Base-by-base conservation (phyloP, 768 basidiomycete species). In the Lentinula aciculospora region DNA sequence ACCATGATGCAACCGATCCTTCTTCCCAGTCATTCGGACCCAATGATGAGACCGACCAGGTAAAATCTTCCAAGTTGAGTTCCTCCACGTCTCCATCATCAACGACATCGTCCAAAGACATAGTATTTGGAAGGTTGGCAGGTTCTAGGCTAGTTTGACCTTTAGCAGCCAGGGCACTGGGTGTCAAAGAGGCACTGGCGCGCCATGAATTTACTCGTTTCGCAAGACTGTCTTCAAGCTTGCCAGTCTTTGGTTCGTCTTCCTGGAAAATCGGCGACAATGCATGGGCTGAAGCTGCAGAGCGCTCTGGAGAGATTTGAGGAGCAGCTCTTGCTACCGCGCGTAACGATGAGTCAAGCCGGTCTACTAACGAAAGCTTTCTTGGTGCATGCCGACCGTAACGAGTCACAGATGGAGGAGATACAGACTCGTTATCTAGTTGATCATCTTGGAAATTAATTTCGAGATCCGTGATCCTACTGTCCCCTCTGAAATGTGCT, bases 321-420 rank as follows among this genome's bases (percentile, higher is more conserved):
- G 68, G 68, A 21, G 63, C 61, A 32, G 61, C 56, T 60, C 60
- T 68, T 62, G 64, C 71, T 21, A 74, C 74, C n/a, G 65, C 69
- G 56, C 66, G 77, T 65, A 66, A 61, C 5, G 78, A 76, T 3
- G 69, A 58, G 54, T 88, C 87, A 55, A 82, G 77, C 58, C 83
- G 78, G 63, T 89, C 86, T 3, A 89, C 76, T 8, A 90, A 78
- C 1, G 88, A 88, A 9, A 91, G 74, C 61, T 86, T 87, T 61
- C 76, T 76, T 3, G 88, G 88, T 29, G 80, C 69, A 70, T 86
- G 82, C 36, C 85, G 80, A 32, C 66, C 60, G 13, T 68, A 65
- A 13, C 67, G 63, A 13, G 74, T 63, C 32, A 65, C 67, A 29
- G 65, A 68, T 21, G 64, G 63, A 28, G 70, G 72, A 15, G 64